Evolutionary conservation across 2,329 filamentous ascomycete genomes (phyloP).

Genomic region (Nannizziopsis barbatae): DNA sequence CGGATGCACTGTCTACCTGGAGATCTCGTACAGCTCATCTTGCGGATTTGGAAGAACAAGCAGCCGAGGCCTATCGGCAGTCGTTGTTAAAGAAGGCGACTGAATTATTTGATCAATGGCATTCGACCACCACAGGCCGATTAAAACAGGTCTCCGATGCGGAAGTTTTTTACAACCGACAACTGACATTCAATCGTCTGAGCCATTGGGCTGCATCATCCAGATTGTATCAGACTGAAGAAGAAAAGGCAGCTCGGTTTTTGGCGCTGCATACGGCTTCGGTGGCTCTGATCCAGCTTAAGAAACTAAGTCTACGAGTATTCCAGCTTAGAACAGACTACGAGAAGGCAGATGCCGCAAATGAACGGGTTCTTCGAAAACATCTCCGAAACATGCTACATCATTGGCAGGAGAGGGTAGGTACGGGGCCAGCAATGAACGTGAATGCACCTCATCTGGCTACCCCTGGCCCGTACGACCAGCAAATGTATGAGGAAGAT

Average conservation of each 20-base stretch:
- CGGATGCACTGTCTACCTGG: conserved; percentile 33
- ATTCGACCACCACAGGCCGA: conserved; percentile 28
- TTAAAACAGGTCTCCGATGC: conserved; percentile 28
- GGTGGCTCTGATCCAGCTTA: conserved; percentile 39
- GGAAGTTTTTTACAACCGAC: conserved; percentile 30
- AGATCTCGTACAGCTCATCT: conserved; percentile 26
- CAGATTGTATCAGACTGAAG: conserved; percentile 25
- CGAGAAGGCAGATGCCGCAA: conserved; percentile 44
- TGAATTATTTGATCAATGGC: conserved; percentile 35
- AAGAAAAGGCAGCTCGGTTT: conserved; percentile 38
- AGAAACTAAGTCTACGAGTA: conserved; percentile 47
- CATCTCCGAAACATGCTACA: conserved; percentile 46
- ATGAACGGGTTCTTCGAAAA: conserved; percentile 43
- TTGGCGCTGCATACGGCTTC: conserved; percentile 38
- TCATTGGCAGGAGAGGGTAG: conserved; percentile 43
- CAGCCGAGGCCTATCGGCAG: conserved; percentile 27
- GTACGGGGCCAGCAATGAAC: conserved; percentile 22
- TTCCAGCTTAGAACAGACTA: conserved; percentile 44
- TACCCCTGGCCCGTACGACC: conserved; percentile 6
- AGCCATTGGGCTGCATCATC: conserved; percentile 29
- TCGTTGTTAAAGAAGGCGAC: conserved; percentile 28
- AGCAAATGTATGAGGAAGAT: conserved; percentile 13
- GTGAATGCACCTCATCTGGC: conserved; percentile 17
- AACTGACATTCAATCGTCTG: conserved; percentile 30
- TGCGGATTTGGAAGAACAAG: conserved; percentile 31